These are phyloP conservation scores for Cryptomeria japonica DNA, from an alignment of 75 land plant species.

Conservation along the genomic window DNA sequence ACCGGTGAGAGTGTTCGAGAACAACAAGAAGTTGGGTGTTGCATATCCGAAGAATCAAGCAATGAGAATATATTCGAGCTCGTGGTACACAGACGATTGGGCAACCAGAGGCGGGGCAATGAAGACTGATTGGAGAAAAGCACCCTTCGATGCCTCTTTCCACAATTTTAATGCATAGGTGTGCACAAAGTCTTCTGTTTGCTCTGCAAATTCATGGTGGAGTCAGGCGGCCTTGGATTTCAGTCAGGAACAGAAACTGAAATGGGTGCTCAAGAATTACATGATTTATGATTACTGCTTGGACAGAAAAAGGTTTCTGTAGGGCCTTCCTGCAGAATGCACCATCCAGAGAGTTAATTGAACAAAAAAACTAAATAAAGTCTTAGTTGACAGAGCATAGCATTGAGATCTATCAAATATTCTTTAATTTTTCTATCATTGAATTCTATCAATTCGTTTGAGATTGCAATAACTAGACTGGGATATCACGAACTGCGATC, in stretches of 20 bases:
- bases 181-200: not conserved
- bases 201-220: not conserved
- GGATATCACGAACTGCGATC: too few relatives aligned
- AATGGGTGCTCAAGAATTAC: constrained; percentile 3
- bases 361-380: too few relatives aligned
- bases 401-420: too few relatives aligned
- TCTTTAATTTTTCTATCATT: too few relatives aligned
- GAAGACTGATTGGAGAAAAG: constrained; percentile 15
- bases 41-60: constrained; percentile 22
- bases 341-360: too few relatives aligned
- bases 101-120: constrained; percentile 20
- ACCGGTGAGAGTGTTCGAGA: constrained; percentile 21
- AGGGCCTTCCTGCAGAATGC: not conserved
- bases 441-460: too few relatives aligned
- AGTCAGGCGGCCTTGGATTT: not conserved
- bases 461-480: too few relatives aligned
- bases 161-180: not conserved
- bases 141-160: constrained; percentile 26
- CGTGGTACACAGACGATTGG: constrained; percentile 18
- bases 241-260: not conserved
- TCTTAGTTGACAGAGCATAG: too few relatives aligned
- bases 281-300: constrained; percentile 24
- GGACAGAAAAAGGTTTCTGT: constrained; percentile 9
- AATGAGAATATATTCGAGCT: constrained; percentile 25
- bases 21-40: constrained; percentile 26